Percentiles rank a stretch among this genome's conserved stretches.
These are phyloP conservation scores for Jimgerdemannia flammicorona DNA, from an alignment of 192 early-diverging fungal genomes.

Conservation along the genomic window DNA sequence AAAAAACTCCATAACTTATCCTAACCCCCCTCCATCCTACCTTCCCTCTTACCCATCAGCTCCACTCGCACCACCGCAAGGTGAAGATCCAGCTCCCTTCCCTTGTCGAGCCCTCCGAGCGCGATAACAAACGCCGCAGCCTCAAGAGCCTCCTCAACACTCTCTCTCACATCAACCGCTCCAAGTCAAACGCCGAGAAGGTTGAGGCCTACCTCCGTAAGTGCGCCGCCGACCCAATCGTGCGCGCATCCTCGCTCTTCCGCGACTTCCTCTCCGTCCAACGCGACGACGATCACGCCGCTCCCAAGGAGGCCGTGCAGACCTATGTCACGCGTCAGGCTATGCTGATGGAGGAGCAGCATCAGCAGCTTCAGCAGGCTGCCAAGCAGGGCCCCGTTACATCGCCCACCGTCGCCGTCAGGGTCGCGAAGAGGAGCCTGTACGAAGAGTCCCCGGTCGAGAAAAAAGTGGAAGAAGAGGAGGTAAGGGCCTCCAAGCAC, in stretches of 20 bases:
- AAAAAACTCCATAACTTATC: no score
- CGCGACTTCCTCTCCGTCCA: constrained; percentile 45
- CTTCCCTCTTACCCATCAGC: constrained; percentile 5
- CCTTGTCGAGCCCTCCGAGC: constrained; percentile 27
- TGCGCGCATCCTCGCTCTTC: constrained; percentile 35
- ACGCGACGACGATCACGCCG: constrained; percentile 41
- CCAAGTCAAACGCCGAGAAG: constrained; percentile 44
- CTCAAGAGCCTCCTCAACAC: constrained; percentile 32
- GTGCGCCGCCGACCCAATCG: constrained; percentile 28
- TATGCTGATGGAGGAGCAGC: constrained; percentile 3
- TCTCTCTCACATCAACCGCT: not conserved
- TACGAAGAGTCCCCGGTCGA: not conserved
- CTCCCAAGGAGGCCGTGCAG: constrained; percentile 31
- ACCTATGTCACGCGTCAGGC: constrained; percentile 11
- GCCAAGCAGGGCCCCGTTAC: not conserved
- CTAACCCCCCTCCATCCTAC: not conserved
- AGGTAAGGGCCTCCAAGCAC: not conserved
- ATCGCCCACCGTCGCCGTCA: constrained; percentile 2
- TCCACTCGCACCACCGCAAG: constrained; percentile 23
- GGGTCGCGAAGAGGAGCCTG: not conserved
- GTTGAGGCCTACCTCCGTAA: constrained; percentile 43
- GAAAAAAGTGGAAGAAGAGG: not conserved
- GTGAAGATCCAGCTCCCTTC: constrained; percentile 31
- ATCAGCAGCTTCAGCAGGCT: not conserved
- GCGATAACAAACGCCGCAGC: constrained; percentile 27